Conservation (phyloP, 1,284 basidiomycete genomes). For the Cryptococcus sp. region DNA sequence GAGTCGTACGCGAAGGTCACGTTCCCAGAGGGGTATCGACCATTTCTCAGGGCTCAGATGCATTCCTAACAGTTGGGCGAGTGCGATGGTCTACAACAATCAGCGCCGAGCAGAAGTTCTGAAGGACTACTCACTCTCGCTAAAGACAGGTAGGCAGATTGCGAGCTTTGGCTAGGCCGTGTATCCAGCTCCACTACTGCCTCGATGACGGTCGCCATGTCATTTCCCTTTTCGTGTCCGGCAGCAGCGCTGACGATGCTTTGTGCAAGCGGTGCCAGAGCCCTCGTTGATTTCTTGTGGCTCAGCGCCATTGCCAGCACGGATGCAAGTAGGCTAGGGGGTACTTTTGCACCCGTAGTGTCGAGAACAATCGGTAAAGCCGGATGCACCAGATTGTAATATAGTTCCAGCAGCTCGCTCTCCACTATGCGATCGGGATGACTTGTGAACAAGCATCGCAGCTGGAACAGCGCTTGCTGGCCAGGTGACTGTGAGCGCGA, state of each 20-base stretch:
- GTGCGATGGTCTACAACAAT: slow-evolving; percentile 27
- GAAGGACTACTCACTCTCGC: slow-evolving; percentile 24
- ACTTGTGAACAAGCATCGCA: slow-evolving; percentile 15
- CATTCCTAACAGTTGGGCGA: slow-evolving; percentile 36
- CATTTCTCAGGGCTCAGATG: slow-evolving; percentile 29
- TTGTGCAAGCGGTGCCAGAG: slow-evolving; percentile 12
- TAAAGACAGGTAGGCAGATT: slow-evolving; percentile 22
- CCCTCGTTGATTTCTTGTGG: slow-evolving; percentile 19
- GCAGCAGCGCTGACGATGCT: slow-evolving; percentile 5
- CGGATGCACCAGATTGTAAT: slow-evolving; percentile 22
- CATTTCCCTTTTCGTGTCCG: slow-evolving; percentile 11
- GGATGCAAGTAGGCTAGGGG: slow-evolving; percentile 24
- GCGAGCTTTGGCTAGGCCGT: slow-evolving; percentile 15
- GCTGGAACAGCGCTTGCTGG: slow-evolving; percentile 9
- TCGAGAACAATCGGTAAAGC: slow-evolving; percentile 26
- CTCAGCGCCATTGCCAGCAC: slow-evolving; percentile 21
- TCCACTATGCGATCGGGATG: slow-evolving; percentile 13
- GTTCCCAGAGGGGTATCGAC: slow-evolving; percentile 33
- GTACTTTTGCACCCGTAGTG: slow-evolving; percentile 1
- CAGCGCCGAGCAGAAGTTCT: neutral
- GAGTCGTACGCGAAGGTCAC: slow-evolving; percentile 26
- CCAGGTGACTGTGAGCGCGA: slow-evolving; percentile 9
- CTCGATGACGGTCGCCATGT: slow-evolving; percentile 17
- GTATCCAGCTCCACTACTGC: slow-evolving; percentile 23
- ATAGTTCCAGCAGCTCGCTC: slow-evolving; percentile 14